phyloP scores from a whole-genome alignment of 495 filamentous ascomycete genomes.

The Lophiotrema nucula region DNA sequence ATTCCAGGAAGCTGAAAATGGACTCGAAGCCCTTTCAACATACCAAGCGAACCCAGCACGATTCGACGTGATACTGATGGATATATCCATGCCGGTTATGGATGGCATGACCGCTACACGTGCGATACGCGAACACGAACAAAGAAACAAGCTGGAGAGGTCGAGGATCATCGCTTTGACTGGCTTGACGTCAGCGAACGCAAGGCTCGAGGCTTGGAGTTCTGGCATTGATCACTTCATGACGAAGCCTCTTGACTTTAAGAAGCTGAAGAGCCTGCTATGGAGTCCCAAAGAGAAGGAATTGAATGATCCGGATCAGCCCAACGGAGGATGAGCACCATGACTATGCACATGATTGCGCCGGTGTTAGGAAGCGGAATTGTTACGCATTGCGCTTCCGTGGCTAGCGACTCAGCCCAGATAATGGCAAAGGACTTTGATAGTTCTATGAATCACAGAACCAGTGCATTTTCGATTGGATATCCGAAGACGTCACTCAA shows the following conservation, averaged over 20 bases:
- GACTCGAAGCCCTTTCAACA: slow-evolving; percentile 29
- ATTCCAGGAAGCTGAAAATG: slow-evolving; percentile 31
- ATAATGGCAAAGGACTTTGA: too few relatives aligned
- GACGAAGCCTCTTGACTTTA: slow-evolving; percentile 29
- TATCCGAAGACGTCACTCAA: too few relatives aligned
- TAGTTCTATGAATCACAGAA: too few relatives aligned
- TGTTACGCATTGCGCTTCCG: too few relatives aligned
- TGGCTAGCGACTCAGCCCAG: too few relatives aligned
- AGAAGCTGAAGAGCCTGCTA: slow-evolving; percentile 11
- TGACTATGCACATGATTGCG: too few relatives aligned
- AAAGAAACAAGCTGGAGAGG: slow-evolving; percentile 3
- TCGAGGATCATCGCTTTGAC: slow-evolving; percentile 25
- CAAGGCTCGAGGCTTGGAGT: slow-evolving; percentile 26
- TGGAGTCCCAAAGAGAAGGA: too few relatives aligned
- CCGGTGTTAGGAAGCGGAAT: too few relatives aligned
- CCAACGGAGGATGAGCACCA: too few relatives aligned
- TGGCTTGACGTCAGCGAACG: slow-evolving; percentile 21
- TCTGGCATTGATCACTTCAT: slow-evolving; percentile 26
- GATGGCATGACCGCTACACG: slow-evolving; percentile 31
- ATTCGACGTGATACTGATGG: slow-evolving; percentile 31
- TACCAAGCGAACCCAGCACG: slow-evolving; percentile 7
- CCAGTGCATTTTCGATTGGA: too few relatives aligned
- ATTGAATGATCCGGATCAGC: too few relatives aligned
- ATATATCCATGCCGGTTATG: slow-evolving; percentile 39
- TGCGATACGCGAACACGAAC: slow-evolving; percentile 22